Conservation (phyloP, 2,329 filamentous ascomycete species). For the Ceratocystis cacaofunesta region DNA sequence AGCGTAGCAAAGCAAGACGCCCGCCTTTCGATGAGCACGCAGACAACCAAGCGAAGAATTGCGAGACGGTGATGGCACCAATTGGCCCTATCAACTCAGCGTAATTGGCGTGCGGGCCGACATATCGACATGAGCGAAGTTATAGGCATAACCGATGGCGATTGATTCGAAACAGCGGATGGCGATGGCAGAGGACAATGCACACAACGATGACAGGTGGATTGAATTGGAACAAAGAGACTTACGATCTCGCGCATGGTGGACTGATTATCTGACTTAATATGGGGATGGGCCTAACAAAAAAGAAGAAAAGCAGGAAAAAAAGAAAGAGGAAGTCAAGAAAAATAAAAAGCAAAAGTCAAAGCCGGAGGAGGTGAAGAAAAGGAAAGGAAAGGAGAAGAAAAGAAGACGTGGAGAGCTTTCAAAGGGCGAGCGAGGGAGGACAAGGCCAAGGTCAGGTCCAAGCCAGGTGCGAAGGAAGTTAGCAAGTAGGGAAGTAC, state of each 20-base stretch:
- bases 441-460: constrained; percentile 9
- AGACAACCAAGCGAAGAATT: background rate
- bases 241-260: constrained; percentile 58
- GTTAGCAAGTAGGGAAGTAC: constrained; percentile 7
- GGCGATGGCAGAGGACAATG: constrained; percentile 6
- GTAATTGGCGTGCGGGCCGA: too few relatives aligned
- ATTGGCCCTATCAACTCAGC: constrained; percentile 14
- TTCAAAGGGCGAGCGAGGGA: constrained; percentile 12
- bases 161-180: constrained; percentile 11
- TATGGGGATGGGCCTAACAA: constrained; percentile 21
- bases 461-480: constrained; percentile 12
- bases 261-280: constrained; percentile 23
- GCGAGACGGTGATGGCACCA: background rate
- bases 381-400: constrained; percentile 21
- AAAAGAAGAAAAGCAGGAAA: constrained; percentile 17
- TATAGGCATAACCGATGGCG: background rate
- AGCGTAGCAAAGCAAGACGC: background rate
- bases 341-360: constrained; percentile 19
- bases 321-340: constrained; percentile 12
- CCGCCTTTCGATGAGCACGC: background rate
- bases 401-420: constrained; percentile 17
- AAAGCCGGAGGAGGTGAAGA: constrained; percentile 20
- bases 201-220: background rate
- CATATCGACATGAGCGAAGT: too few relatives aligned
- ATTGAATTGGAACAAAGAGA: constrained; percentile 21